Evolutionary conservation across 345 rosid species (phyloP), one percentile per base, ranked within the genome.

Genomic region (Sonneratia alba): DNA sequence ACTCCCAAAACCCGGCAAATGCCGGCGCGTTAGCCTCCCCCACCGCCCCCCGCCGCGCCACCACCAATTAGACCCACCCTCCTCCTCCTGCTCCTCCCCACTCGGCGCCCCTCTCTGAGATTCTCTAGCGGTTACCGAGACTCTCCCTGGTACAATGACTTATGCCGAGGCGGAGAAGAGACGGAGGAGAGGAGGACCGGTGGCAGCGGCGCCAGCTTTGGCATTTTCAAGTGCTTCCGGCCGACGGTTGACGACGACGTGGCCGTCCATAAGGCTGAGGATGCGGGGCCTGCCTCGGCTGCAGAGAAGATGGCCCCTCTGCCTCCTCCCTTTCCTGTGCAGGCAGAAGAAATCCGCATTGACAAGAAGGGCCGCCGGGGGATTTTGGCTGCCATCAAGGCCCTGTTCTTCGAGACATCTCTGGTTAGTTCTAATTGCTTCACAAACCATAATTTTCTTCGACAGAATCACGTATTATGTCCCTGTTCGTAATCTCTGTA

Each of bases 351-450:
- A 4, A 40, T 4, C 43, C 43, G 9, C 47, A 73, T 71, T 36
- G 69, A 71, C 68, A 77, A 74, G 64, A 67, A 72, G 61, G 13
- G 49, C 32, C 36, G 51, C 14, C 75, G 53, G 51, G 72, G 76
- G 36, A 64, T 86, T 11, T 48, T 83, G 6, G 77, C 76, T 14
- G 38, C 72, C 1, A 1, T 83, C 59, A 83, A 71, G 79, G 84
- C 82, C 19, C 72, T 81, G 36, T 40, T 86, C 32, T 77, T 82
- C 10, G 85, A 79, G 73, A 79, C 84, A 21, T 74, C 84, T 27
- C 24, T 85, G 87, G 92, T 88, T 21, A 67, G 79, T 75, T 40
- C 15, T 47, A 8, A 40, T 40, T 40, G 43, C 43, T 40, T 40
- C 43, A 40, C 9, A 40, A 40, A 40, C 9, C 9, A 40, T 40